These are phyloP conservation scores for Cryptococcus depauperatus DNA, from an alignment of 1,284 basidiomycete genomes.

Conservation along the genomic window DNA sequence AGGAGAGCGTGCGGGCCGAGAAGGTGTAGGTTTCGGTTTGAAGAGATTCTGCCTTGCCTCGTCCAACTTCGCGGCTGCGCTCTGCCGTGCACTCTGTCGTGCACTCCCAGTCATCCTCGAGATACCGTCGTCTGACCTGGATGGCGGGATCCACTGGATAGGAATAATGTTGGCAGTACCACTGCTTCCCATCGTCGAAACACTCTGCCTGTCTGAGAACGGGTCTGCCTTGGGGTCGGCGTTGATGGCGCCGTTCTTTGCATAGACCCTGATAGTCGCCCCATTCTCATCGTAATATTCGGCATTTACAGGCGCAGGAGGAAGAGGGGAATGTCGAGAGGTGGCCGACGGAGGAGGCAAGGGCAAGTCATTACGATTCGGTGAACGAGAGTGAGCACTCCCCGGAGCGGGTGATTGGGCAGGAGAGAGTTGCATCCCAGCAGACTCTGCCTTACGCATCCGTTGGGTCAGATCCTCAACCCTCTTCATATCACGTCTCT, in stretches of 20 bases:
- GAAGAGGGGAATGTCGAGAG: constrained; percentile 20
- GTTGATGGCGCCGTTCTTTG: constrained; percentile 33
- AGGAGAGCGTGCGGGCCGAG: constrained; percentile 41
- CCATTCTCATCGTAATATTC: constrained; percentile 37
- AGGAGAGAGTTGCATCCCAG: constrained; percentile 38
- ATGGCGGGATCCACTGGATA: constrained; percentile 43
- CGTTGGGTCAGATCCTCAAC: constrained; percentile 40
- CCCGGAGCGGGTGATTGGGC: constrained; percentile 26
- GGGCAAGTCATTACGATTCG: constrained; percentile 5
- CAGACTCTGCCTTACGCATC: constrained; percentile 41
- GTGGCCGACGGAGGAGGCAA: constrained; percentile 8
- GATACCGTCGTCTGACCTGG: constrained; percentile 18
- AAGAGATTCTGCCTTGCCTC: constrained; percentile 39
- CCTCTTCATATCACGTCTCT: constrained; percentile 40
- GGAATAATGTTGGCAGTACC: constrained; percentile 43
- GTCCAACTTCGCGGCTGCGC: constrained; percentile 34
- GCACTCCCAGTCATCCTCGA: constrained; percentile 5
- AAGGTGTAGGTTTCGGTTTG: constrained; percentile 25
- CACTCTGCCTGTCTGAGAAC: constrained; percentile 37
- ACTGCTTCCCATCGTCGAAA: constrained; percentile 28
- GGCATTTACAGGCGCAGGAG: constrained; percentile 25
- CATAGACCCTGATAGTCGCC: constrained; percentile 27
- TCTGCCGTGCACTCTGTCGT: background rate
- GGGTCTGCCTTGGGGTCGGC: constrained; percentile 37
- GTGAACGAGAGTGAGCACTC: constrained; percentile 18